Percentiles rank a stretch among this genome's conserved stretches.
These are phyloP conservation scores for Pleurotus djamor DNA, from an alignment of 768 basidiomycete genomes.

Conservation along the genomic window DNA sequence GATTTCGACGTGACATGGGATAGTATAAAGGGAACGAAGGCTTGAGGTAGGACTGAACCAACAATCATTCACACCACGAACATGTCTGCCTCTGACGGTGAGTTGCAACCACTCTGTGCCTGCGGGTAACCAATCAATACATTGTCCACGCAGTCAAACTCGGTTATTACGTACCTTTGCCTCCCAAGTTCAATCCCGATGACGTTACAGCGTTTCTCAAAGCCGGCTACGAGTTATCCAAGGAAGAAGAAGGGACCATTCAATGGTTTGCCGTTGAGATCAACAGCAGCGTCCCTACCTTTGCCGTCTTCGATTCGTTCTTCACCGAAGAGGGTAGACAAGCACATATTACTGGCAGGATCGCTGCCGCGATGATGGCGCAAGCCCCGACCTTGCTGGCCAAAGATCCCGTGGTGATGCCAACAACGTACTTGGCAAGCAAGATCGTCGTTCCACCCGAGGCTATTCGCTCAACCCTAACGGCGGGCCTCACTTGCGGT, in stretches of 20 bases:
- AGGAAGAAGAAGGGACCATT: conserved; percentile 29
- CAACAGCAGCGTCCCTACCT: conserved; percentile 7
- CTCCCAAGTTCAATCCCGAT: neutral
- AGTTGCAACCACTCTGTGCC: no score
- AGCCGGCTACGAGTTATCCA: conserved; percentile 22
- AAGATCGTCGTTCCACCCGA: conserved; percentile 16
- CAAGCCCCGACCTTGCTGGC: conserved; percentile 26
- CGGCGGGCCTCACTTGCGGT: conserved; percentile 6
- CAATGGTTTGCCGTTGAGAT: conserved; percentile 37
- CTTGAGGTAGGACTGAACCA: no score
- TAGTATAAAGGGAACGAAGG: no score
- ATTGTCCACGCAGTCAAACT: neutral
- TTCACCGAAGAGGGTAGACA: conserved; percentile 25
- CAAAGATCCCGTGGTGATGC: conserved; percentile 21
- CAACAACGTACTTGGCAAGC: conserved; percentile 26
- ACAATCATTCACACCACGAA: no score
- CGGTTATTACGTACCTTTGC: neutral
- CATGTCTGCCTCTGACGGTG: no score
- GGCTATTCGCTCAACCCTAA: neutral
- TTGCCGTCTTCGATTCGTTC: conserved; percentile 35
- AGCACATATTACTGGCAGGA: conserved; percentile 30
- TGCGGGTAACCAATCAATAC: no score
- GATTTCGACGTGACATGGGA: no score
- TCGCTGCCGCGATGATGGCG: conserved; percentile 30
- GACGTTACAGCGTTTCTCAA: conserved; percentile 26